Conservation (phyloP, 345 rosid genomes). For the Odontarrhena argentea region DNA sequence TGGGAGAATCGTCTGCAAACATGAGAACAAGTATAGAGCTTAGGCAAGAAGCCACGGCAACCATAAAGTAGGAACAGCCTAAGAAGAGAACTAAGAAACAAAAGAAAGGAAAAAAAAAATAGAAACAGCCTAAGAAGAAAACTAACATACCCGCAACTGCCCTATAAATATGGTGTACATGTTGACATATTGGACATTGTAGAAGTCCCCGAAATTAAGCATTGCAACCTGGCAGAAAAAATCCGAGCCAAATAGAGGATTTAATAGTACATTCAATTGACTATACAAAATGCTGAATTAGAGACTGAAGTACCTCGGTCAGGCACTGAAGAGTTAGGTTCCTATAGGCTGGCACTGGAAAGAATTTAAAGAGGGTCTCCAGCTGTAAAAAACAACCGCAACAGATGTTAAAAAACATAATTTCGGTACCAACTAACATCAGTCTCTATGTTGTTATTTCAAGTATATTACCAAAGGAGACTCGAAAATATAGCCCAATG, state of each 20-base stretch:
- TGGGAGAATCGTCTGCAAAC: slow-evolving; percentile 70
- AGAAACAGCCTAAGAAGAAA: slow-evolving; percentile 17
- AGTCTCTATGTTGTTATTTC: slow-evolving; percentile 15
- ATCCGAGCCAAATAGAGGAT: slow-evolving; percentile 8
- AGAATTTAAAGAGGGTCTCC: slow-evolving; percentile 90
- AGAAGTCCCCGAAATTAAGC: slow-evolving; percentile 88
- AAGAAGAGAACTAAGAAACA: slow-evolving; percentile 15
- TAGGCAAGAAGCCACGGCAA: slow-evolving; percentile 21
- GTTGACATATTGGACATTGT: slow-evolving; percentile 73
- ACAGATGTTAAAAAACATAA: slow-evolving; percentile 34
- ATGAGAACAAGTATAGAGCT: slow-evolving; percentile 26
- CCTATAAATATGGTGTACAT: slow-evolving; percentile 79
- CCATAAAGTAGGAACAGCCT: slow-evolving; percentile 3
- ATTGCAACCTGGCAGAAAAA: slow-evolving; percentile 74
- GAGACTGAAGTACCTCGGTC: slow-evolving; percentile 66
- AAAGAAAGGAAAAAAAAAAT: not conserved
- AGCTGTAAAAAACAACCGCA: slow-evolving; percentile 56
- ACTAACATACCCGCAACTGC: slow-evolving; percentile 72
- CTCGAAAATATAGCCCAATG: slow-evolving; percentile 98
- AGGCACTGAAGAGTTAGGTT: slow-evolving; percentile 95
- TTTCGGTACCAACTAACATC: slow-evolving; percentile 31
- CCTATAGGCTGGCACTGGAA: slow-evolving; percentile 75
- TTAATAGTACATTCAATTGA: slow-evolving; percentile 13
- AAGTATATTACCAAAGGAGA: slow-evolving; percentile 76
- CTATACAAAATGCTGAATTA: slow-evolving; percentile 15